phyloP scores from a whole-genome alignment of 164 flowering plant genomes.

The Magnolia kwangsiensis region DNA sequence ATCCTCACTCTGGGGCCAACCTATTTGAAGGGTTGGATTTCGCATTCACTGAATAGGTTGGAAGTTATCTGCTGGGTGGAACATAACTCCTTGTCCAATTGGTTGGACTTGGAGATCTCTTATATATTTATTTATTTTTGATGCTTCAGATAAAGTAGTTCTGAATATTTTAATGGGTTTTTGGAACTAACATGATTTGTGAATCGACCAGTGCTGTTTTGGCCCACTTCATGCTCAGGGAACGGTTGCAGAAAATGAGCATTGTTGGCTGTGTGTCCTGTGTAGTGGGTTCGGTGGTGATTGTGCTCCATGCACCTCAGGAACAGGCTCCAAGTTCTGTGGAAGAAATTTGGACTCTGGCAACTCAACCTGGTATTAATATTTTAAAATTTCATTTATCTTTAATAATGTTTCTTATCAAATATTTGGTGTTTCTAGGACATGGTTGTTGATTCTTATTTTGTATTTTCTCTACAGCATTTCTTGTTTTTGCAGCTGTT shows the following conservation, averaged over 20 bases:
- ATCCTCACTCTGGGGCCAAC: too few species aligned
- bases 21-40: too few species aligned
- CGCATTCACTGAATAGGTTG: too few species aligned
- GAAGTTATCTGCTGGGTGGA: too few species aligned
- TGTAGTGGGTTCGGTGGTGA: conserved; percentile 89
- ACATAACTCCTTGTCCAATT: too few species aligned
- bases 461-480: conserved; percentile 45
- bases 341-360: conserved; percentile 77
- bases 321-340: conserved; percentile 77
- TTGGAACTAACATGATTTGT: neutral
- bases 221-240: conserved; percentile 88
- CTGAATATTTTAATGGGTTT: neutral
- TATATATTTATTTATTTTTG: neutral
- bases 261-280: conserved; percentile 80
- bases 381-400: conserved; percentile 5
- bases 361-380: conserved; percentile 73
- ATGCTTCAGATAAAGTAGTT: neutral
- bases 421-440: neutral
- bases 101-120: too few species aligned
- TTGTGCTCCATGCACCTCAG: conserved; percentile 92
- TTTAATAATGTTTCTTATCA: neutral
- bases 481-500: conserved; percentile 64
- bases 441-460: neutral
- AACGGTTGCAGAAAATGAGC: conserved; percentile 68
- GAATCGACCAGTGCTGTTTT: conserved; percentile 61